Base-by-base conservation (phyloP, 2,329 filamentous ascomycete genomes). In the Sporothrix schenckii region DNA sequence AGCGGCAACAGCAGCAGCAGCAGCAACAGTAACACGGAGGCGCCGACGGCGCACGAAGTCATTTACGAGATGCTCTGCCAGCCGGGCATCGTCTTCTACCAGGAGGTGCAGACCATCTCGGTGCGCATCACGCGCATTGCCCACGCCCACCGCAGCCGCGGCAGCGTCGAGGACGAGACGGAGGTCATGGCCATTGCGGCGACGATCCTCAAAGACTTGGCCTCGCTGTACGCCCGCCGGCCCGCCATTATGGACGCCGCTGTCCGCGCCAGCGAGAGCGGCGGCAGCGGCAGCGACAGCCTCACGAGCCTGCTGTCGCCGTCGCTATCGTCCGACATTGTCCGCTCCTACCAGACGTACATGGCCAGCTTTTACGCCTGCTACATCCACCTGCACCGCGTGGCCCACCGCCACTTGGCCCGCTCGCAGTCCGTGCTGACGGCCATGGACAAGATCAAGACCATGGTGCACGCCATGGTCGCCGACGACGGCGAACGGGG, bases 101-200 rank as follows among this genome's bases (percentile, higher is more conserved):
- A 58, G n/a, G 54, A 58, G 5, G 61, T 66, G n/a, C 61, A 66
- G 44, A 49, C 61, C 4, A 19, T 66, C 3, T 52, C 61, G 4
- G 61, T 49, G 7, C 44, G 61, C 21, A 66, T 66, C 16, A 66
- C 61, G 21, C 41, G 47, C n/a, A 66, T 66, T 9, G 61, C 41
- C 4, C 61, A 66, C 21, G 41, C 24, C 4, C 61, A 66, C 27
- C 61, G 61, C 61, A 66, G 61, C 44, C 61, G 61, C 9, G 61
- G 61, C 21, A 66, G 41, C 13, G 61, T 66, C 10, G 41, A 49
- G 41, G 61, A 66, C 47, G 61, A 66, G 61, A 66, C 61, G 21
- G 61, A 66, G n/a, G 61, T 66, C 4, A 66, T 66, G 61, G 61
- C 61, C 10, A 66, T 66, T 47, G 61, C 61, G 14, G 61, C 61